Evolutionary conservation across 495 filamentous ascomycete species (phyloP), one percentile per base, ranked within the genome.

Genomic region (Talaromyces adpressus): DNA sequence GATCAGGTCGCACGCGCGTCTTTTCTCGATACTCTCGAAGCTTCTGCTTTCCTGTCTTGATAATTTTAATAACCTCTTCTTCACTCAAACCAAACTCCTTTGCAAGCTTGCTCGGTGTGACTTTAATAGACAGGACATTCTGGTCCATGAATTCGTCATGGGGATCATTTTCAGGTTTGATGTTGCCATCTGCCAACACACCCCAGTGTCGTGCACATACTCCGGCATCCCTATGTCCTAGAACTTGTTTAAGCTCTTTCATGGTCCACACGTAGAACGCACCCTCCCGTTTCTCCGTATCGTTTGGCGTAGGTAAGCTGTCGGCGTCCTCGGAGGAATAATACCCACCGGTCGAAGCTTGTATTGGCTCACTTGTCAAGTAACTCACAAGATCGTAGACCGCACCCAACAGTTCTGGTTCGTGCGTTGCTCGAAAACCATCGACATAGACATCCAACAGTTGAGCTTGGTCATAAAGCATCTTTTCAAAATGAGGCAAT

Each of bases 401-500:
- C 6, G 89, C 87, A 49, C 90, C 89, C 8, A 92, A 83, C 54
- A 96, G 79, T 70, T 93, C 89, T 20, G 82, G 74, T 36, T 89
- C 84, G 62, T 84, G 80, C 9, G 86, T 87, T 5, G 89, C 75
- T 11, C 92, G 81, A 78, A 91, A 98, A 0, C 89, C 93, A 69
- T 98, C 93, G 6, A 96, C 81, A 70, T 95, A 98, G 23, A 91
- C 83, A 64, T 89, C 84, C 14, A 98, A 75, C 12, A 98, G 84
- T 65, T 97, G 89, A 7, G 89, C 91, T 67, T 98, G 93, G 70
- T 98, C 95, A 62, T 93, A 93, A 3, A 97, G 84, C 91, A 98
- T 96, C 81, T 98, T 98, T 75, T 98, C 94, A 69, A 98, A 98
- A 69, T 96, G 93, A 25, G 94, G 94, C 47, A 98, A 74, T 61